These are phyloP conservation scores for Heritiera fomes DNA, from an alignment of 345 rosid genomes.

Conservation along the genomic window DNA sequence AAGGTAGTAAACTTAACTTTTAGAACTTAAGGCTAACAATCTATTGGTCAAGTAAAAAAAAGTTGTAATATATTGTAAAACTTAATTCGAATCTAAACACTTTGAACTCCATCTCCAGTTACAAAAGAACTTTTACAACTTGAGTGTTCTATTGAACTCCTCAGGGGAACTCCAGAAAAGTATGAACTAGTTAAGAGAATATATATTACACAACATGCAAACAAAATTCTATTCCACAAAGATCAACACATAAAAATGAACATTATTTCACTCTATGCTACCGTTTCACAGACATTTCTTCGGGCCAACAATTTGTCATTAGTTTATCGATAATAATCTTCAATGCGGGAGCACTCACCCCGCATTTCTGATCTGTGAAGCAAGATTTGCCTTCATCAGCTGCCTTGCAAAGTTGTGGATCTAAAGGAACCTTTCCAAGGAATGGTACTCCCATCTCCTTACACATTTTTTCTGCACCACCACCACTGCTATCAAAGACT, in stretches of 20 bases:
- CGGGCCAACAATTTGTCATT: conserved; percentile 32
- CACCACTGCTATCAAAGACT: conserved; percentile 85
- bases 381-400: conserved; percentile 95
- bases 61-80: no score
- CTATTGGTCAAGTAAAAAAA: no score
- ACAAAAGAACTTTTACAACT: no score
- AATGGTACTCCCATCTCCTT: conserved; percentile 82
- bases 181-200: not conserved
- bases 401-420: conserved; percentile 92
- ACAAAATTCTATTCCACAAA: not conserved
- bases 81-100: no score
- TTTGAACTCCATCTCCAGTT: no score
- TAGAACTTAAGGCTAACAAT: no score
- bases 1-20: no score
- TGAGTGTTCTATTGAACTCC: no score
- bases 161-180: not conserved
- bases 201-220: not conserved
- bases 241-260: not conserved
- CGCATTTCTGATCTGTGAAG: conserved; percentile 65
- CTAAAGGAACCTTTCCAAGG: conserved; percentile 89
- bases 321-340: conserved; percentile 61
- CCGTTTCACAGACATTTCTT: conserved; percentile 25
- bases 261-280: not conserved
- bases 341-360: conserved; percentile 69
- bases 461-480: conserved; percentile 87